Base-by-base conservation (phyloP, 306 rosid genomes). In the Fragaria iinumae region DNA sequence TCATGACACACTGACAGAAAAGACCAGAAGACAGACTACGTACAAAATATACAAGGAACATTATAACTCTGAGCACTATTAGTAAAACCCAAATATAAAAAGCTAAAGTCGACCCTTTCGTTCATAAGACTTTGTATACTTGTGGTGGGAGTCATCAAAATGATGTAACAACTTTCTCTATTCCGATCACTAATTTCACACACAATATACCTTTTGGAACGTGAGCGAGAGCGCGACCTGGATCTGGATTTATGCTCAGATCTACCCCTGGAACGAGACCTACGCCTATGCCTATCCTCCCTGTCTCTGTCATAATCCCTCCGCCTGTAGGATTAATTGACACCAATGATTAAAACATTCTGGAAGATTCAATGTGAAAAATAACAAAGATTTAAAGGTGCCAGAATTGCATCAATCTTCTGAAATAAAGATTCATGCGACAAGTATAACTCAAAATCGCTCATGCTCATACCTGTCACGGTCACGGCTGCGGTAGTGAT, bases 171-270 rank as follows among this genome's bases (percentile, higher is more conserved):
- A 41, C 44, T 41, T 38, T 41, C 44, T 41, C 44, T 18, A 76
- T 6, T 8, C 20, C 17, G 38, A 71, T 38, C 36, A 36, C 55
- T 21, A 63, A 29, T 10, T 4, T 64, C 49, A 60, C 60, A 6
- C 18, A 62, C 16, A 74, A 39, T 66, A 67, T 77, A 94, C 98
- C 98, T 94, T 88, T 94, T 94, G 27, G 98, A 94, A 63, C 96
- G 96, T n/a, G 98, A 88, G 8, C 97, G 96, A 34, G 98, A 91
- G 8, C 95, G 93, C 1, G 98, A 92, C 76, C 90, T 85, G 32
- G 98, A 86, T 73, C 57, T 67, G 45, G 83, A 91, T 68, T 83
- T 85, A 77, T 80, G 98, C 82, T 92, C 97, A 71, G 97, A 88
- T 78, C 86, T 89, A 77, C 81, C 93, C 80, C 47, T 76, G 23